A percentile compares a stretch with the other conserved stretches of the same genome.
Conservation (phyloP, 331 rosid genomes). For the Dryas integrifolia region DNA sequence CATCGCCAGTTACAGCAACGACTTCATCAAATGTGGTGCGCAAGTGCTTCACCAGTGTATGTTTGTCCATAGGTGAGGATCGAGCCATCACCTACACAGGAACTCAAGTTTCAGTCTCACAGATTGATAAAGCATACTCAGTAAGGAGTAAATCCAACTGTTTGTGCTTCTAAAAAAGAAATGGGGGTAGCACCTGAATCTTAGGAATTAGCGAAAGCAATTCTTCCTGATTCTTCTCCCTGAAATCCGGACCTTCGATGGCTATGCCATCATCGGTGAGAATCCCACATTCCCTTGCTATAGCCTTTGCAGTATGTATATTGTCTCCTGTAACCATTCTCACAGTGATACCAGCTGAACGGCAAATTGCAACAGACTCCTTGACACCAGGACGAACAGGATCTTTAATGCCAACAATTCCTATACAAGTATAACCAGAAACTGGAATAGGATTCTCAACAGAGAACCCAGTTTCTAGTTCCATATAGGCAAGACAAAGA, state of each 20-base stretch:
- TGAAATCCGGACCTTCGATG: slow-evolving; percentile 91
- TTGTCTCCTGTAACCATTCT: slow-evolving; percentile 98
- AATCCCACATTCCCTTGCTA: slow-evolving; percentile 96
- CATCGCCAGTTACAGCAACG: slow-evolving; percentile 99
- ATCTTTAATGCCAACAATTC: slow-evolving; percentile 92
- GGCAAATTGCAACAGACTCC: slow-evolving; percentile 89
- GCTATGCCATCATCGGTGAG: slow-evolving; percentile 96
- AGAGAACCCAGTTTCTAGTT: slow-evolving; percentile 65
- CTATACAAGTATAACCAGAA: slow-evolving; percentile 82
- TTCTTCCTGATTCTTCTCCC: slow-evolving; percentile 76
- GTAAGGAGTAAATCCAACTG: slow-evolving; percentile 7
- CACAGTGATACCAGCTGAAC: slow-evolving; percentile 90
- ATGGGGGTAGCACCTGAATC: slow-evolving; percentile 64
- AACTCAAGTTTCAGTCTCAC: slow-evolving; percentile 25
- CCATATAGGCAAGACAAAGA: slow-evolving; percentile 81
- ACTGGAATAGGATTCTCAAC: slow-evolving; percentile 58
- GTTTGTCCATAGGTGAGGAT: slow-evolving; percentile 95
- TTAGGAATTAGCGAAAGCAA: slow-evolving; percentile 72
- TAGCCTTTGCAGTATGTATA: slow-evolving; percentile 89
- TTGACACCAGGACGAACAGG: slow-evolving; percentile 97
- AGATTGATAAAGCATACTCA: slow-evolving; percentile 16
- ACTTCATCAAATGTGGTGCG: slow-evolving; percentile 87
- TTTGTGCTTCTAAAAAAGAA: slow-evolving; percentile 10
- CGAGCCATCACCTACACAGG: slow-evolving; percentile 83
- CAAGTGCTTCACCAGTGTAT: slow-evolving; percentile 79